Base-by-base conservation (phyloP, 371 early-diverging fungal species). In the Mortierella sp. region DNA sequence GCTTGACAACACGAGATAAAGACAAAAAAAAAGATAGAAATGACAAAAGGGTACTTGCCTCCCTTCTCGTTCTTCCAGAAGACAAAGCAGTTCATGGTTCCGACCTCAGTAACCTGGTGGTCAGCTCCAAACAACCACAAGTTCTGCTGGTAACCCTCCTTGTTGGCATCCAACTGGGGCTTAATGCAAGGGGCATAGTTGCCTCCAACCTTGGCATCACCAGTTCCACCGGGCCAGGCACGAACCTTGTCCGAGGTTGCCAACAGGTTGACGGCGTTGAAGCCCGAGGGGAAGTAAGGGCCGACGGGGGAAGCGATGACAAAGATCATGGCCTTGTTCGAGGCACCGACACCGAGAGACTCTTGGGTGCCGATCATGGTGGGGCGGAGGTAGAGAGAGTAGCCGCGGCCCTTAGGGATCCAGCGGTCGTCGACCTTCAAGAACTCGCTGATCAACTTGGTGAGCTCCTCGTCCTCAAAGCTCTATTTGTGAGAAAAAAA, bases 161-260 rank as follows among this genome's bases (percentile, higher is more conserved):
- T 90, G 81, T 94, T 94, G 73, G 98, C 98, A 77, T 96, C 93
- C 79, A 95, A 90, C 84, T 97, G 97, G n/a, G 98, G 97, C 60
- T 92, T 90, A 80, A 98, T 94, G 78, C 95, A 94, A 42, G 95
- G 95, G 38, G 95, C 95, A 84, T 95, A 95, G 89, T 95, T 95
- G 72, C 88, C 96, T 80, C 99, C 99, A 81, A 98, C 88, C 94
- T 99, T 99, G 80, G 94, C 92, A 88, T 95, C 95, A 80, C 98
- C 98, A 7, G 97, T 97, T 77, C 99, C 98, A 19, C 98, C 98
- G 38, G 98, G 99, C 98, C 98, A 98, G 24, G 99, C 99, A 77
- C 99, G 95, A 34, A 96, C 96, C 83, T 94, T 95, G 65, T 95
- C 91, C 54, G 94, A 91, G 55, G 97, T 96, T 9, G 98, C 98